These are phyloP conservation scores for Lodderomyces oxycetoniae DNA, from an alignment of 1,139 yeast species.

Conservation along the genomic window DNA sequence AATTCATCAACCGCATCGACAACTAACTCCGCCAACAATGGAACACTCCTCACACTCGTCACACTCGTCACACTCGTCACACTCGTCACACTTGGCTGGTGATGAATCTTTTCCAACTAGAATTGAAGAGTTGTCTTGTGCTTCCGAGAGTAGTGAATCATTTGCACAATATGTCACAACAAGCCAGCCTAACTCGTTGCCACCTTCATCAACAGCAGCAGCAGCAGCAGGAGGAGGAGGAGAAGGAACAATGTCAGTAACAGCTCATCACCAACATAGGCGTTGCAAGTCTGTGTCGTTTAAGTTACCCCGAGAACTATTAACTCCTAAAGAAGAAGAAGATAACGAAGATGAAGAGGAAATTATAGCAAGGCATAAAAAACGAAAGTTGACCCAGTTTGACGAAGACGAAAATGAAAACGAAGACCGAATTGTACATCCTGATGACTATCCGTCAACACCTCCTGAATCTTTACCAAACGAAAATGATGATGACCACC, in stretches of 20 bases:
- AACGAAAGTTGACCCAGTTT: background rate
- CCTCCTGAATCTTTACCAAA: slow-evolving; percentile 10
- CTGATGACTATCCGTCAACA: slow-evolving; percentile 9
- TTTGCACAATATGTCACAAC: background rate
- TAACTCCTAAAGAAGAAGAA: slow-evolving; percentile 44
- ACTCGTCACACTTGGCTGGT: too few species aligned
- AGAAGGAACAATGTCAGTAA: too few species aligned
- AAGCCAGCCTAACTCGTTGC: too few species aligned
- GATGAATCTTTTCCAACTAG: too few species aligned
- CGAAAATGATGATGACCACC: background rate
- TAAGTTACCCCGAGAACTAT: slow-evolving; percentile 22
- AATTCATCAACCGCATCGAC: background rate
- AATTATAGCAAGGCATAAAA: background rate
- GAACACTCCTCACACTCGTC: slow-evolving; percentile 11
- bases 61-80: background rate
- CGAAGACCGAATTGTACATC: background rate
- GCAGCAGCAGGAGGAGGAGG: too few species aligned
- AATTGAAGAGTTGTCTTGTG: too few species aligned
- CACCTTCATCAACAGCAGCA: slow-evolving; percentile 8
- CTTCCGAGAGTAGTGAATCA: background rate
- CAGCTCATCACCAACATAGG: slow-evolving; percentile 15
- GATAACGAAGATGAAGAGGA: slow-evolving; percentile 21
- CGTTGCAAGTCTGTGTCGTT: slow-evolving; percentile 24
- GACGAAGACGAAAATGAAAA: background rate
- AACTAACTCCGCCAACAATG: slow-evolving; percentile 10